Conservation (phyloP, 2,329 filamentous ascomycete genomes). For the Aspergillus fructus region DNA sequence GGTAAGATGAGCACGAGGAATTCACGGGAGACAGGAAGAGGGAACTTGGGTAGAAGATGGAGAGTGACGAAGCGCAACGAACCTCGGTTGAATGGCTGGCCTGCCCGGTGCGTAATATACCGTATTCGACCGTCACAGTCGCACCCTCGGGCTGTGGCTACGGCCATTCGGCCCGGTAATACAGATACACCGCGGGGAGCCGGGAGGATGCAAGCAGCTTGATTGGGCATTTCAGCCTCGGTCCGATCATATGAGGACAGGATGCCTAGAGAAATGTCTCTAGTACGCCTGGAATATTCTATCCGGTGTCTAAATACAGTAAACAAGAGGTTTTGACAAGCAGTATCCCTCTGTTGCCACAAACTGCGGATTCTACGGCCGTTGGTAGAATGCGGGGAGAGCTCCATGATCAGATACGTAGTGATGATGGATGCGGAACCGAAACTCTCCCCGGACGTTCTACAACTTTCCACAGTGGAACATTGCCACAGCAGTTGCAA, state of each 20-base stretch:
- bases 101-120: neutral
- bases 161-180: neutral
- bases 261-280: neutral
- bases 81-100: slow-evolving; percentile 8
- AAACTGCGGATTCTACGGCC: neutral
- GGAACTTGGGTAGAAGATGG: slow-evolving; percentile 5
- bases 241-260: slow-evolving; percentile 2
- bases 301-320: neutral
- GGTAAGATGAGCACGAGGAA: slow-evolving; percentile 13
- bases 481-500: neutral
- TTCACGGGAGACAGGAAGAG: neutral
- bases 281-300: neutral
- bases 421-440: no score
- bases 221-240: slow-evolving; percentile 6
- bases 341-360: neutral
- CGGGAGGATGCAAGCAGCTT: neutral
- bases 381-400: neutral
- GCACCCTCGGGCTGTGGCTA: neutral
- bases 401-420: neutral
- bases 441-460: neutral
- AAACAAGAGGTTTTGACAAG: neutral
- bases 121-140: neutral
- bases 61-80: slow-evolving; percentile 12
- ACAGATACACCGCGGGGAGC: slow-evolving; percentile 9
- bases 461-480: neutral